A percentile compares a stretch with the other conserved stretches of the same genome.
phyloP scores from a whole-genome alignment of 257 asterid genomes.

The Solanum chiquidenum region DNA sequence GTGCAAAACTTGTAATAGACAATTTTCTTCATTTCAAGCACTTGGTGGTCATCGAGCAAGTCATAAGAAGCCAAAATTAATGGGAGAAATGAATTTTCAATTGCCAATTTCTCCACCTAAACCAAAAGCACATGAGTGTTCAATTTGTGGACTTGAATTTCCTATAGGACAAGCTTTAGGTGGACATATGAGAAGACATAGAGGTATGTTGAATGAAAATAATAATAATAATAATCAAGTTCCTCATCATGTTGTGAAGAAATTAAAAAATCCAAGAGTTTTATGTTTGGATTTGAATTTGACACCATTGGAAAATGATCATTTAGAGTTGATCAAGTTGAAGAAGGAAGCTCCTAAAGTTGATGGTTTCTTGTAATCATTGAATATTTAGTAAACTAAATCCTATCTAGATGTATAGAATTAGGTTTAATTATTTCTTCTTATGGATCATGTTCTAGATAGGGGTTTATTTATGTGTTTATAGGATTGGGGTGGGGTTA shows the following conservation, averaged over 20 bases:
- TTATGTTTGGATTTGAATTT: slow-evolving; percentile 51
- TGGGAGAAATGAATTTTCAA: slow-evolving; percentile 2
- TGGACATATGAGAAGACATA: slow-evolving; percentile 66
- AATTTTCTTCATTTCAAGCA: slow-evolving; percentile 69
- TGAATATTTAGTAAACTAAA: neutral
- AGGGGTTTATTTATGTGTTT: neutral
- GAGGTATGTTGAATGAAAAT: slow-evolving; percentile 5
- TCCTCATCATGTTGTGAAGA: slow-evolving; percentile 28
- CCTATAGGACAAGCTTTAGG: slow-evolving; percentile 63
- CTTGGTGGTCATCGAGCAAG: slow-evolving; percentile 84
- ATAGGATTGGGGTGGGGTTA: neutral
- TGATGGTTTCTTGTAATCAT: neutral
- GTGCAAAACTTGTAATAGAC: slow-evolving; percentile 57
- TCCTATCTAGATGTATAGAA: neutral
- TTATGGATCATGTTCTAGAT: neutral
- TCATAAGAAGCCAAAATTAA: slow-evolving; percentile 48
- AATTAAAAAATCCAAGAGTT: slow-evolving; percentile 26
- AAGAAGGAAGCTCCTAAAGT: slow-evolving; percentile 13
- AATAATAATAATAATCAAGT: neutral
- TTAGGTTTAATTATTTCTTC: neutral
- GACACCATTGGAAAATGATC: slow-evolving; percentile 44
- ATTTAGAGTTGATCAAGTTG: slow-evolving; percentile 18
- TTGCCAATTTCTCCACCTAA: slow-evolving; percentile 27
- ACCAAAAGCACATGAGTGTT: slow-evolving; percentile 48
- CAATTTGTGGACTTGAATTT: slow-evolving; percentile 50